Evolutionary conservation across 805 yeast species (phyloP).

Genomic region (Sungouiella thailandica): DNA sequence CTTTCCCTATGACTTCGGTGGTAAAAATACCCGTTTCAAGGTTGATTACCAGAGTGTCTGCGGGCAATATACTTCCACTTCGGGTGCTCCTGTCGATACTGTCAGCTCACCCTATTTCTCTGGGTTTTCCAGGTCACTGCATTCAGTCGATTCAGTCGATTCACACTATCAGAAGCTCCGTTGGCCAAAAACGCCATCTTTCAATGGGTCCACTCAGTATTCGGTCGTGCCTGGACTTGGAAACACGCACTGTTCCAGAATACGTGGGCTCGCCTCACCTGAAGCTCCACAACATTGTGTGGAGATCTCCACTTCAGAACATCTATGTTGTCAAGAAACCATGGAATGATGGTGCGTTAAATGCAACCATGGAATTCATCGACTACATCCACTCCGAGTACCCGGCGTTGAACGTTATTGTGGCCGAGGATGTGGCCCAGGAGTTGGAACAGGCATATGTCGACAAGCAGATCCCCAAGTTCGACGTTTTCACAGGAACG

Average conservation of each 20-base stretch:
- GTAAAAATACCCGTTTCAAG: too few relatives aligned
- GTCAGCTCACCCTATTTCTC: too few relatives aligned
- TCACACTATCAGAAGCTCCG: too few relatives aligned
- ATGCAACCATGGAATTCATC: constrained; percentile 64
- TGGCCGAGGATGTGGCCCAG: constrained; percentile 66
- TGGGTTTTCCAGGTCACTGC: too few relatives aligned
- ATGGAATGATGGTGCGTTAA: constrained; percentile 58
- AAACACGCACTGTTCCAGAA: constrained; percentile 36
- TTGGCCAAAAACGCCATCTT: too few relatives aligned
- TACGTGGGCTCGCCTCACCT: constrained; percentile 53
- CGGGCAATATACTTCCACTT: too few relatives aligned
- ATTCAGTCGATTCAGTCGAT: too few relatives aligned
- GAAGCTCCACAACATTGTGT: constrained; percentile 56
- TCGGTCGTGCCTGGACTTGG: constrained; percentile 8
- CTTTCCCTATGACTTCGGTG: too few relatives aligned
- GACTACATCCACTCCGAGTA: constrained; percentile 54
- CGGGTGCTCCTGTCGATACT: too few relatives aligned
- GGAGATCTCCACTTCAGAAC: constrained; percentile 73
- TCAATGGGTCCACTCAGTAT: too few relatives aligned
- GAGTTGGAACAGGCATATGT: constrained; percentile 43
- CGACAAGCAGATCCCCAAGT: constrained; percentile 1
- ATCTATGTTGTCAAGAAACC: constrained; percentile 83
- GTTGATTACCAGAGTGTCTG: too few relatives aligned
- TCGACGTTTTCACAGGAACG: constrained; percentile 52
- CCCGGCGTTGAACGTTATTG: constrained; percentile 73